Evolutionary conservation across 108 stramenopile genomes (phyloP), one percentile per base, ranked within the genome.

Genomic region (Cyclotella choctawhatcheeana): DNA sequence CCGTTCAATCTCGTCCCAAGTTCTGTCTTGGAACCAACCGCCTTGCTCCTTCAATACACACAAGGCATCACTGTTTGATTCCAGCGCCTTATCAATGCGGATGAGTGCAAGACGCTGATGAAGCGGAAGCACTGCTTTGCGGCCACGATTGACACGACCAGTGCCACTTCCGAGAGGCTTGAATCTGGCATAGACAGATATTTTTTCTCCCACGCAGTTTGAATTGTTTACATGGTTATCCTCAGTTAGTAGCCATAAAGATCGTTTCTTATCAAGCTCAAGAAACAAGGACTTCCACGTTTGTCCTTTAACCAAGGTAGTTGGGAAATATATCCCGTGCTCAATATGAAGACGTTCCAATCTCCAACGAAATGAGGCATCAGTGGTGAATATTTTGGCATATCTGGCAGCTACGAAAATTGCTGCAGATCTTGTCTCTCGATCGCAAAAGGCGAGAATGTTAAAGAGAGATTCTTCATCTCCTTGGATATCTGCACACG

Each of bases 81-180:
- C 63, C 12, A 84, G 29, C 24, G 70, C 53, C 48, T 62, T 71
- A 25, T 64, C 67, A 44, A 81, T 71, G 2, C 73, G 75, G 47
- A 84, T 84, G 30, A 88, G 70, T 31, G 74, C 70, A 24, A 88
- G 65, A 10, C 86, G 81, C 70, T 88, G 86, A 56, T 88, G 86
- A n/a, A 88, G 76, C 13, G 86, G 86, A 29, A 88, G 71, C 24
- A 60, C 61, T 24, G 84, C 70, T 20, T 63, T 74, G 18, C 58
- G 68, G 18, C 69, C 75, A 29, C 45, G 47, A 33, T 56, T 37
- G 56, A 31, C 44, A 47, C 58, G 71, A 33, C 59, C 70, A 22
- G 29, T 17, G 14, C 58, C 67, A 10, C 18, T 14, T 14, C 2
- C 33, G 30, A 69, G 31, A 20, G 81, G 81, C 22, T 77, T 76